These are phyloP conservation scores for Globisporangium perplexum DNA, from an alignment of 352 stramenopile species.

Conservation along the genomic window DNA sequence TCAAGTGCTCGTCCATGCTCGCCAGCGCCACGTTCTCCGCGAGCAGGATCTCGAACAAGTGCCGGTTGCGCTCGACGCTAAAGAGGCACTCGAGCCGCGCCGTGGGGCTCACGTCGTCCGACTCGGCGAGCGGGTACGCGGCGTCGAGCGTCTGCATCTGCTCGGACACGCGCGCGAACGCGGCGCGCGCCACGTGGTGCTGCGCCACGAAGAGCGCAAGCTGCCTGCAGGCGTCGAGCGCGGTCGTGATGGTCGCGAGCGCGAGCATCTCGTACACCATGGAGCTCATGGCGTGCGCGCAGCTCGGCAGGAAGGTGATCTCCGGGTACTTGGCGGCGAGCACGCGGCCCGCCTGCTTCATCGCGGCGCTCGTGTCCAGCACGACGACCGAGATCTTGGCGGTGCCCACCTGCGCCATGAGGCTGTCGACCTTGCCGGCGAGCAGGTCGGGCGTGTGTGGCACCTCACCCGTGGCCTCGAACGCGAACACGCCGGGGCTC, in stretches of 20 bases:
- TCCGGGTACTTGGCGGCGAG: constrained; percentile 51
- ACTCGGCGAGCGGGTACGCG: constrained; percentile 25
- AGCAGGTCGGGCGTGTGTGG: constrained; percentile 39
- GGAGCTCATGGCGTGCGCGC: constrained; percentile 42
- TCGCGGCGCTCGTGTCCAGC: constrained; percentile 40
- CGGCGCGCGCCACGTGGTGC: constrained; percentile 33
- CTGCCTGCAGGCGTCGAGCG: constrained; percentile 32
- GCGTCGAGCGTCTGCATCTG: constrained; percentile 41
- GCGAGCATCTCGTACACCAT: constrained; percentile 60
- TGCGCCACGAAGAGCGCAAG: constrained; percentile 38
- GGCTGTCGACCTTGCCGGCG: constrained; percentile 51
- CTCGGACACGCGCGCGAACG: constrained; percentile 43
- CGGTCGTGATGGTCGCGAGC: constrained; percentile 31
- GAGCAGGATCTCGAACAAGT: constrained; percentile 54
- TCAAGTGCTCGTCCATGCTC: constrained; percentile 23
- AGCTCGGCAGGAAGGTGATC: constrained; percentile 63
- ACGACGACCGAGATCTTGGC: constrained; percentile 54
- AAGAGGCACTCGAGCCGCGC: constrained; percentile 44
- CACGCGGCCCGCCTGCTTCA: constrained; percentile 42
- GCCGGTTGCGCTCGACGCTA: constrained; percentile 43
- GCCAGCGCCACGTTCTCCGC: constrained; percentile 39
- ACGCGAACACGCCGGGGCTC: constrained; percentile 38
- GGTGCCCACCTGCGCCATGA: constrained; percentile 50
- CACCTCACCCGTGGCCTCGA: constrained; percentile 53
- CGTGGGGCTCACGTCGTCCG: constrained; percentile 23